Conservation (phyloP, 495 filamentous ascomycete species). For the Parathielavia hyrcaniae region DNA sequence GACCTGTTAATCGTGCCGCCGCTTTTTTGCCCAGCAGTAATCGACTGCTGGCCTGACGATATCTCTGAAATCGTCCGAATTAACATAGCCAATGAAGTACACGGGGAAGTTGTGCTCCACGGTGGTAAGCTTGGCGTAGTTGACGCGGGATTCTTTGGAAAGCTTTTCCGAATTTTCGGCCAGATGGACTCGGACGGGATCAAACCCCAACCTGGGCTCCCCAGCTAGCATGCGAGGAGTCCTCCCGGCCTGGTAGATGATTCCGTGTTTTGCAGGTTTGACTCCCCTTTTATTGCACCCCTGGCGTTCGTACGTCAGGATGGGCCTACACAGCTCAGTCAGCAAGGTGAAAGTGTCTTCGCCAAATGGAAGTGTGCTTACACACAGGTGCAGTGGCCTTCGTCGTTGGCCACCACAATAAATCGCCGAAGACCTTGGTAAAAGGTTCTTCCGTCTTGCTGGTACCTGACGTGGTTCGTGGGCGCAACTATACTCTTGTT, state of each 20-base stretch:
- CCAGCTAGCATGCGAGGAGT: constrained; percentile 29
- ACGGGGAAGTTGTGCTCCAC: constrained; percentile 47
- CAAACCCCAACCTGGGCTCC: constrained; percentile 41
- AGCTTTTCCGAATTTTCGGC: constrained; percentile 36
- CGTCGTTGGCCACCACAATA: constrained; percentile 43
- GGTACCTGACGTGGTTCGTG: constrained; percentile 27
- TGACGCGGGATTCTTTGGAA: constrained; percentile 41
- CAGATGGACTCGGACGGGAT: constrained; percentile 33
- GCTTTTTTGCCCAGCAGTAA: constrained; percentile 42
- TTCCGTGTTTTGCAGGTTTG: constrained; percentile 43
- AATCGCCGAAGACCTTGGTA: constrained; percentile 43
- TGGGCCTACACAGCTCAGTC: constrained; percentile 32
- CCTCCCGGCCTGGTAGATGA: constrained; percentile 33
- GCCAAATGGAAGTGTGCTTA: constrained; percentile 21
- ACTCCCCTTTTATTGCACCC: constrained; percentile 44
- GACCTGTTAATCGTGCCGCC: constrained; percentile 18
- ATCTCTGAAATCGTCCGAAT: constrained; percentile 28
- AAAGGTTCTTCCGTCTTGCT: constrained; percentile 27
- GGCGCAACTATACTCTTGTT: constrained; percentile 27
- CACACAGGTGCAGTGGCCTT: constrained; percentile 47
- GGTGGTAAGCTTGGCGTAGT: constrained; percentile 43
- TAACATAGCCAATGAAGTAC: constrained; percentile 41
- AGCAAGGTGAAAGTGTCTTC: background rate
- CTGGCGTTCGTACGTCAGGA: constrained; percentile 42
- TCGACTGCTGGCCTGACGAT: constrained; percentile 39